phyloP scores from a whole-genome alignment of 106 monocot genomes.

The Platanthera zijinensis region DNA sequence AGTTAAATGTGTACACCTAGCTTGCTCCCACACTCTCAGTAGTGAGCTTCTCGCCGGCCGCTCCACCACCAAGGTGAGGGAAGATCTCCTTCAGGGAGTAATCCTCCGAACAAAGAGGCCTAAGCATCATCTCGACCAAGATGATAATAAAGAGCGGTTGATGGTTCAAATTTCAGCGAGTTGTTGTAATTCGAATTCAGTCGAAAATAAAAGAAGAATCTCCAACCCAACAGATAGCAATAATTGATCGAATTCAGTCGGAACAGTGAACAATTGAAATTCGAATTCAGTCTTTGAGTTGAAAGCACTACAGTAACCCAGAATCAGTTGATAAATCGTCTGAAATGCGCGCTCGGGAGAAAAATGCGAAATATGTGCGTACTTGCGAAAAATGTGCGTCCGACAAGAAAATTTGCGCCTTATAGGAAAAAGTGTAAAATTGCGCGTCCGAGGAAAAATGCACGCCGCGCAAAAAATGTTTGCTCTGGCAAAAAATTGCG shows the following conservation, averaged over 20 bases:
- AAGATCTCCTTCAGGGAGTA: conserved; percentile 17
- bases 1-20: too few species aligned
- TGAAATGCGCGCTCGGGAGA: too few species aligned
- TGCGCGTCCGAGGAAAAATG: too few species aligned
- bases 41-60: conserved; percentile 38
- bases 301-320: background rate
- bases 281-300: background rate
- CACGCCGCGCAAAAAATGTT: too few species aligned
- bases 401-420: too few species aligned
- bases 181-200: background rate
- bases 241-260: too few species aligned
- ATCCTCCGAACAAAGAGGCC: conserved; percentile 13
- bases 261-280: too few species aligned
- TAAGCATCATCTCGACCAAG: conserved; percentile 13
- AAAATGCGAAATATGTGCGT: too few species aligned
- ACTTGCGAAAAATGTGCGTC: too few species aligned
- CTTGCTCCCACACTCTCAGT: background rate
- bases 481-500: too few species aligned
- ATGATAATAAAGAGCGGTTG: background rate
- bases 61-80: conserved; percentile 30
- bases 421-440: too few species aligned
- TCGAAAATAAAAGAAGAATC: background rate
- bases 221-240: background rate
- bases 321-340: background rate
- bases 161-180: background rate